Base-by-base conservation (phyloP, 176 grass and related monocot genomes). In the Chrysopogon serrulatus region DNA sequence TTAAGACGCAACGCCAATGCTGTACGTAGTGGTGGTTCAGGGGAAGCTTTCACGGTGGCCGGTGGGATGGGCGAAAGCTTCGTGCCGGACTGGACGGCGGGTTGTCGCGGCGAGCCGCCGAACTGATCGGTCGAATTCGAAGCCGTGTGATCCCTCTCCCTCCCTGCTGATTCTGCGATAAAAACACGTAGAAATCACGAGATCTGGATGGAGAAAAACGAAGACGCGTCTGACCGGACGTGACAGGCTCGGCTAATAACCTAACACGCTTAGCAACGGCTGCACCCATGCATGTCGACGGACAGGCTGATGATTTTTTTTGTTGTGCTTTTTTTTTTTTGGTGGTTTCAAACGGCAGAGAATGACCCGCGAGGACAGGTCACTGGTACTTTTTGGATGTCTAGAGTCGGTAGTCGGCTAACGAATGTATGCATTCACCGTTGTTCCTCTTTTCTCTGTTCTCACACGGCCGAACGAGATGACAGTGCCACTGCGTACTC, bases 11-110 rank as follows among this genome's bases (percentile, higher is more conserved):
- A 11, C 0, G 6, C 7, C 36, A 39, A 6, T 4, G 36, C 36
- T 39, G 6, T 24, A 26, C n/a, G n/a, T n/a, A 53, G 42, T 8
- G 73, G 76, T 86, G 45, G 79, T 53, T 81, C 44, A 54, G 59
- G 73, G 19, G 49, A 47, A 77, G 73, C 79, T 71, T 43, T 77
- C 86, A 40, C 8, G 37, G 62, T n/a, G 28, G n/a, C n/a, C n/a
- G n/a, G n/a, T n/a, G n/a, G 31, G 18, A 43, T 36, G 79, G n/a
- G 2, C 19, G 24, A 79, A 87, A 87, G 73, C 79, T 77, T 83
- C 53, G 23, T 5, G 69, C 76, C 5, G 64, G 83, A 59, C 23
- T 21, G 37, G 65, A 71, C 31, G 33, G 48, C 77, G 41, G 61
- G 62, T 16, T 35, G 77, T 65, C 37, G 23, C 21, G 51, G 23